Evolutionary conservation across 1,139 yeast species (phyloP).

Genomic region (Spencermartinsiella ligniputridi): DNA sequence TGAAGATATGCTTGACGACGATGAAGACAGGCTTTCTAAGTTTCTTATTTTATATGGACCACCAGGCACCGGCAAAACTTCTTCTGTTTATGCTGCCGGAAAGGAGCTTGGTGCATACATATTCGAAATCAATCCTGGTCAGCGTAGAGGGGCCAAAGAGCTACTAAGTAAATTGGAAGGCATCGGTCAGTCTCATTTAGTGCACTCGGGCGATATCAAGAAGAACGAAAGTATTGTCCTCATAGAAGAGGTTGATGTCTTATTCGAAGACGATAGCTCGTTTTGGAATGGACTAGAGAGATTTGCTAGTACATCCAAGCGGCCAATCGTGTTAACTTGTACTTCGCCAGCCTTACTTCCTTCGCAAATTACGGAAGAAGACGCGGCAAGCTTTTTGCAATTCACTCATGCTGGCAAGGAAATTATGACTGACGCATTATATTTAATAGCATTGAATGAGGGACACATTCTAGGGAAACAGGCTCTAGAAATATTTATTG

Average conservation of each 20-base stretch:
- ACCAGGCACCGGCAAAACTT: constrained; percentile 74
- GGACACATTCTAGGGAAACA: constrained; percentile 37
- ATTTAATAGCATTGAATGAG: constrained; percentile 35
- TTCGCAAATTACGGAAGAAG: constrained; percentile 32
- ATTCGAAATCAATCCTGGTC: constrained; percentile 76
- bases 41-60: constrained; percentile 64
- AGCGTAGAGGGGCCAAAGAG: constrained; percentile 67
- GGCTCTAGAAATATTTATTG: constrained; percentile 37
- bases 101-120: constrained; percentile 65
- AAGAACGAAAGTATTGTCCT: constrained; percentile 63
- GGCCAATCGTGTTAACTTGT: constrained; percentile 82
- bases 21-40: constrained; percentile 26
- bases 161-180: constrained; percentile 65
- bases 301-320: constrained; percentile 58
- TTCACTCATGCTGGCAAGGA: constrained; percentile 26
- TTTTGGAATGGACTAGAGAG: constrained; percentile 77
- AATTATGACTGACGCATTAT: constrained; percentile 33
- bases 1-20: constrained; percentile 25
- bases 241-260: constrained; percentile 80
- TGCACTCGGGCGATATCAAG: constrained; percentile 42
- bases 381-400: constrained; percentile 26
- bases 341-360: constrained; percentile 55
- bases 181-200: constrained; percentile 78
- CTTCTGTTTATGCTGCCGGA: constrained; percentile 67
- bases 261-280: constrained; percentile 72